Evolutionary conservation across 805 yeast genomes (phyloP).

Genomic region (Ogataea philodendri): DNA sequence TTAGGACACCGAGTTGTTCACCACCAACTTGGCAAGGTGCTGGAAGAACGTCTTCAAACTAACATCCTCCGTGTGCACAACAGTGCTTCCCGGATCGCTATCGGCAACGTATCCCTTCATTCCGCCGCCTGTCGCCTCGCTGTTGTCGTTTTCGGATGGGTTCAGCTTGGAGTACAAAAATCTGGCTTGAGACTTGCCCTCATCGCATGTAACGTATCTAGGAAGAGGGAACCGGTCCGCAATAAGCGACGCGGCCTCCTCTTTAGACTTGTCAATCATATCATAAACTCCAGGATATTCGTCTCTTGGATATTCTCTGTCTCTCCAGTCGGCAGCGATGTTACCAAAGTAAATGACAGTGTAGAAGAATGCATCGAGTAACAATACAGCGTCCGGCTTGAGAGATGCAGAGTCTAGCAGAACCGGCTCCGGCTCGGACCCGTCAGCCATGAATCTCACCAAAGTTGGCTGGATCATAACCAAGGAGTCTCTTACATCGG

Average conservation of each 20-base stretch:
- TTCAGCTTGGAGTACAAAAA: slow-evolving; percentile 92
- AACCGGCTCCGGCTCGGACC: slow-evolving; percentile 84
- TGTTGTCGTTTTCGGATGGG: slow-evolving; percentile 73
- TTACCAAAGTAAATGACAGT: slow-evolving; percentile 94
- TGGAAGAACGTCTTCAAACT: slow-evolving; percentile 92
- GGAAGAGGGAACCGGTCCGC: slow-evolving; percentile 97
- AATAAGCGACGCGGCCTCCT: slow-evolving; percentile 88
- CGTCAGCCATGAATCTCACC: slow-evolving; percentile 77
- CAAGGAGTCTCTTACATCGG: slow-evolving; percentile 87
- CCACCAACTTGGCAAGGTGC: slow-evolving; percentile 90
- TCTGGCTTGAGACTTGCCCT: slow-evolving; percentile 98
- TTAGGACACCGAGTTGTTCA: slow-evolving; percentile 36
- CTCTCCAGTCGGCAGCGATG: slow-evolving; percentile 94
- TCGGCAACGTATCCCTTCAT: slow-evolving; percentile 45
- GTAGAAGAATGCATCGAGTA: slow-evolving; percentile 95
- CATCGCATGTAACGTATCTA: slow-evolving; percentile 94
- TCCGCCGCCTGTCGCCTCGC: slow-evolving; percentile 45
- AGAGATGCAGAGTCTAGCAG: slow-evolving; percentile 90
- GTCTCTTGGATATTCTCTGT: slow-evolving; percentile 88
- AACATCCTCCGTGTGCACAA: slow-evolving; percentile 95
- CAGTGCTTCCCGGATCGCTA: slow-evolving; percentile 51
- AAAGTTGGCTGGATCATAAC: slow-evolving; percentile 98
- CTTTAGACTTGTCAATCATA: slow-evolving; percentile 82
- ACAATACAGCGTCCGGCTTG: slow-evolving; percentile 79
- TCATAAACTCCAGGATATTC: slow-evolving; percentile 87